Percentiles rank a stretch among this genome's conserved stretches.
These are phyloP conservation scores for Zizania palustris DNA, from an alignment of 202 grass and related monocot species.

Conservation along the genomic window DNA sequence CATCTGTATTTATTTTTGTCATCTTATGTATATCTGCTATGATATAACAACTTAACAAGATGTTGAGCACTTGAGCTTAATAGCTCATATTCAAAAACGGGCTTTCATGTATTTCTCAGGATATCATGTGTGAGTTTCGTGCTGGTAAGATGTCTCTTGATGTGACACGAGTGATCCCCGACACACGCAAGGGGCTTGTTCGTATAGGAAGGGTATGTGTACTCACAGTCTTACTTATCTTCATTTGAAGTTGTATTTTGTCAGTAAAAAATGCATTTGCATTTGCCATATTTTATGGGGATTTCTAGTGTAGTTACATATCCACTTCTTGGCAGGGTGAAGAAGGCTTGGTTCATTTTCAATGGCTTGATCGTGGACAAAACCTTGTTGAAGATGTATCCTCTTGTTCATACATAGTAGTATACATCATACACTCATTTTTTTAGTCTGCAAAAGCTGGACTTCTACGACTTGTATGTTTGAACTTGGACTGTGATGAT, in stretches of 20 bases:
- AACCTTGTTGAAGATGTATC: conserved; percentile 91
- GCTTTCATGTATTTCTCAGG: conserved; percentile 52
- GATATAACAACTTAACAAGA: neutral
- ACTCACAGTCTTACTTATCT: conserved; percentile 27
- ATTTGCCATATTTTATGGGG: neutral
- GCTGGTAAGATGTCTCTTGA: conserved; percentile 87
- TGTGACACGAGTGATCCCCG: conserved; percentile 70
- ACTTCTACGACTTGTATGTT: conserved; percentile 23
- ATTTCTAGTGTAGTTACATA: conserved; percentile 21
- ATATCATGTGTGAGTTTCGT: conserved; percentile 90
- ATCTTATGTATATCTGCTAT: neutral
- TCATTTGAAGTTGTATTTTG: conserved; percentile 4
- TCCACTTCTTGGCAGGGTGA: conserved; percentile 69
- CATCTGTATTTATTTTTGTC: neutral
- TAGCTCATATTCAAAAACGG: conserved; percentile 9
- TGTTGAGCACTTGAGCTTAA: neutral
- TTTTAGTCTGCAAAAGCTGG: conserved; percentile 12
- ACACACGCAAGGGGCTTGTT: conserved; percentile 87
- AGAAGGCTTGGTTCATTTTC: conserved; percentile 96
- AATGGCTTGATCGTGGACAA: conserved; percentile 89
- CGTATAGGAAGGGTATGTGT: conserved; percentile 80
- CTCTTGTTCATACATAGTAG: conserved; percentile 33
- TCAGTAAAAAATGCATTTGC: conserved; percentile 17
- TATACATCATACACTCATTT: conserved; percentile 18
- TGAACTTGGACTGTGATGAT: conserved; percentile 3